phyloP scores from a whole-genome alignment of 2,329 filamentous ascomycete genomes.

The Zymoseptoria ardabiliae region DNA sequence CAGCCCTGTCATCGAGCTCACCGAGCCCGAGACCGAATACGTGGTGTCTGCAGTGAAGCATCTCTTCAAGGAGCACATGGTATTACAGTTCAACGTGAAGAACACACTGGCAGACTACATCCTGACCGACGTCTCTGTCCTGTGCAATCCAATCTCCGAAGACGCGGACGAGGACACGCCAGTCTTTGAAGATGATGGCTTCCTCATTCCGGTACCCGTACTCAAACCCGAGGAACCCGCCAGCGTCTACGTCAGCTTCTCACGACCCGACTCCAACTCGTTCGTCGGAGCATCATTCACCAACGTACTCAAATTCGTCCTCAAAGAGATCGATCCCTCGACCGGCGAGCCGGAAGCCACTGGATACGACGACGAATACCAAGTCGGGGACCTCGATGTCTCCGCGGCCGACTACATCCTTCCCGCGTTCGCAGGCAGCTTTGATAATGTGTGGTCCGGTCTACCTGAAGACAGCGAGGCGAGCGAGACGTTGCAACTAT shows the following conservation, averaged over 20 bases:
- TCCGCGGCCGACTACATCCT: conserved; percentile 88
- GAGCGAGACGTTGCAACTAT: conserved; percentile 82
- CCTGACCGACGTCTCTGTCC: conserved; percentile 78
- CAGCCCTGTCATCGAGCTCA: conserved; percentile 76
- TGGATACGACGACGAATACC: conserved; percentile 96
- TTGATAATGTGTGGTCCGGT: conserved; percentile 83
- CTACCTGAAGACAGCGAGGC: conserved; percentile 73
- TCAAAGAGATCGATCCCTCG: conserved; percentile 93
- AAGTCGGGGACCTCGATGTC: conserved; percentile 88
- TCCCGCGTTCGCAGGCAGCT: conserved; percentile 88
- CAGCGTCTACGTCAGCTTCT: conserved; percentile 91
- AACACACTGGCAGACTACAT: conserved; percentile 91
- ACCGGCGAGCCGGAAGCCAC: conserved; percentile 86
- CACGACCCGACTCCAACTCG: conserved; percentile 62
- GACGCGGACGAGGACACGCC: conserved; percentile 84
- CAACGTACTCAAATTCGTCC: conserved; percentile 92
- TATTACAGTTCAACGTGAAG: conserved; percentile 94
- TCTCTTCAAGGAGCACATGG: conserved; percentile 93
- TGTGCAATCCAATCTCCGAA: conserved; percentile 66
- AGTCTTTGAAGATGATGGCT: conserved; percentile 65
- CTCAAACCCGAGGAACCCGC: conserved; percentile 80
- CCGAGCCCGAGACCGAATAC: conserved; percentile 95
- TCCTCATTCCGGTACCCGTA: conserved; percentile 82
- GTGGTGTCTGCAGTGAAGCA: conserved; percentile 92
- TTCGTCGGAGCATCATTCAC: conserved; percentile 77